Evolutionary conservation across 73 alveolate genomes (phyloP).

Genomic region (Paramecium sonneborni): DNA sequence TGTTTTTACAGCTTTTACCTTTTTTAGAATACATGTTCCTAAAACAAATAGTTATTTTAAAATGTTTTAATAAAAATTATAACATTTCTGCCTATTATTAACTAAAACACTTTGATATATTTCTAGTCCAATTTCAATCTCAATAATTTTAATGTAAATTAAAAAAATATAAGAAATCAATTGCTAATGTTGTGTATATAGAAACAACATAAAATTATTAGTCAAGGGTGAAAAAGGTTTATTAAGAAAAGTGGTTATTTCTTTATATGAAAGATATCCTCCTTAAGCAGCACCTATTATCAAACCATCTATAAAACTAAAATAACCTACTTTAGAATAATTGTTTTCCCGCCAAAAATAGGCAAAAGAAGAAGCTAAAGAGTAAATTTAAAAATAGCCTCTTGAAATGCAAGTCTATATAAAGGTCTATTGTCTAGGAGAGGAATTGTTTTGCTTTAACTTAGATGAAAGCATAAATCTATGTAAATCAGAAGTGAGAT

Average conservation of each 20-base stretch:
- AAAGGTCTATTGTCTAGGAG: background rate
- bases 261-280: background rate
- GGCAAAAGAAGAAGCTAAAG: no score
- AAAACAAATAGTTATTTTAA: background rate
- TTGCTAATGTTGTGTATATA: background rate
- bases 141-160: background rate
- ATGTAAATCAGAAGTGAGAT: background rate
- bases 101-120: no score
- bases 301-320: no score
- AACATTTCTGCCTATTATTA: background rate
- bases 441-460: background rate
- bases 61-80: background rate
- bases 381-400: no score
- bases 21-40: background rate
- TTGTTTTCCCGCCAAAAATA: no score
- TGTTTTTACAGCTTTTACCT: background rate
- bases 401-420: no score
- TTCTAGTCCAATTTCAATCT: background rate
- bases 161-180: background rate
- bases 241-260: conserved; percentile 14
- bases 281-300: background rate
- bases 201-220: background rate
- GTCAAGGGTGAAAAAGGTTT: conserved; percentile 6
- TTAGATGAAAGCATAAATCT: background rate
- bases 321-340: no score